Percentiles rank a stretch among this genome's conserved stretches.
Evolutionary conservation across 2,329 filamentous ascomycete genomes (phyloP).

Genomic region (Paracamarosporium sp.): DNA sequence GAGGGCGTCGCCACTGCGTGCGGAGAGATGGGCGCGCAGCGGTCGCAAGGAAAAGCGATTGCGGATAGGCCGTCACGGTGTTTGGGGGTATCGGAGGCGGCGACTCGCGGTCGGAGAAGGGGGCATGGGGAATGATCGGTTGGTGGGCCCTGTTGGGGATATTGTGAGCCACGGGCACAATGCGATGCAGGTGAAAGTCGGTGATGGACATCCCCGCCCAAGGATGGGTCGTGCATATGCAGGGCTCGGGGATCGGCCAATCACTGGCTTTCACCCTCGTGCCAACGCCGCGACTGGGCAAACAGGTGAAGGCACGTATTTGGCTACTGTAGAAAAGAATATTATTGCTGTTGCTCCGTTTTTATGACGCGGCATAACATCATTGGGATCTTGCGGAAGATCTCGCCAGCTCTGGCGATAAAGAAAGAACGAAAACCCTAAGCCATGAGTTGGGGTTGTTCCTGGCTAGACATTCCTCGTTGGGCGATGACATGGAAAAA

Average conservation of each 20-base stretch:
- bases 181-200: not conserved
- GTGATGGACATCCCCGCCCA: not conserved
- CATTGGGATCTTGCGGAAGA: no score
- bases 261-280: not conserved
- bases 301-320: no score
- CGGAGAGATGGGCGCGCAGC: not conserved
- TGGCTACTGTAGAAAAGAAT: no score
- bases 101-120: not conserved
- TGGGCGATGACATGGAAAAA: no score
- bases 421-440: no score
- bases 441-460: no score
- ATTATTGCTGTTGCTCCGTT: no score
- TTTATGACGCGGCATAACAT: no score
- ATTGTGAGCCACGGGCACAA: not conserved
- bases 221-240: not conserved
- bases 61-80: not conserved
- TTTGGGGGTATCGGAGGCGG: not conserved
- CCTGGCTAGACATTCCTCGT: no score
- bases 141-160: not conserved
- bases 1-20: not conserved
- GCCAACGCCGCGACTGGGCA: not conserved
- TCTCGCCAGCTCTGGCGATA: no score
- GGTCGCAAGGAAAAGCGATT: not conserved
- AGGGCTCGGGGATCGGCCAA: constrained; percentile 3
- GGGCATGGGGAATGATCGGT: not conserved